phyloP scores from a whole-genome alignment of 495 filamentous ascomycete genomes.

The Wilcoxina mikolae region DNA sequence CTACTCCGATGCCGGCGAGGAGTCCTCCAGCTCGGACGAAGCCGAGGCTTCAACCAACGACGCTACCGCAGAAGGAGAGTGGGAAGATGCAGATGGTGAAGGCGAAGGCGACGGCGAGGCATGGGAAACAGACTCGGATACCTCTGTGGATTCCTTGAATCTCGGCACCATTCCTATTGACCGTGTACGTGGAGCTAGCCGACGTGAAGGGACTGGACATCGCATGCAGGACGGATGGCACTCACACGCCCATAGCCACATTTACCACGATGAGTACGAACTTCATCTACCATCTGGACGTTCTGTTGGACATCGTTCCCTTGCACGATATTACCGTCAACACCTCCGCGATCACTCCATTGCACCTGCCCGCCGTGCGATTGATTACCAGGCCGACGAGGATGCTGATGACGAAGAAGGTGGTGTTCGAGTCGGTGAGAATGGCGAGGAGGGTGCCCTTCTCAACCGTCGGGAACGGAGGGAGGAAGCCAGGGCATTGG shows the following conservation, averaged over 20 bases:
- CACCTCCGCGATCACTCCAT: constrained; percentile 43
- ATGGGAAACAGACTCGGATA: constrained; percentile 88
- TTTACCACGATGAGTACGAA: constrained; percentile 82
- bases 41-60: constrained; percentile 34
- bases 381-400: constrained; percentile 34
- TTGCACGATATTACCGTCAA: constrained; percentile 77
- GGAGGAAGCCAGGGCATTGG: constrained; percentile 44
- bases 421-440: constrained; percentile 21
- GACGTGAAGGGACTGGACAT: constrained; percentile 36
- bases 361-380: constrained; percentile 19
- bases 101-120: constrained; percentile 41
- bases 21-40: constrained; percentile 43
- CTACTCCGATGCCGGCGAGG: constrained; percentile 64
- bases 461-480: constrained; percentile 29
- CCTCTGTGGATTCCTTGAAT: constrained; percentile 64
- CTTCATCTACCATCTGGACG: constrained; percentile 83
- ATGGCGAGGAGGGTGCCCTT: constrained; percentile 10
- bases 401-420: constrained; percentile 28
- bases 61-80: constrained; percentile 26
- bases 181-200: constrained; percentile 42
- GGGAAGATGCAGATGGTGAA: constrained; percentile 22
- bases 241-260: constrained; percentile 47
- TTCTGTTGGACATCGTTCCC: constrained; percentile 77
- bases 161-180: constrained; percentile 58
- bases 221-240: constrained; percentile 58